Base-by-base conservation (phyloP, 2,329 filamentous ascomycete genomes). In the Mariannaea elegans region DNA sequence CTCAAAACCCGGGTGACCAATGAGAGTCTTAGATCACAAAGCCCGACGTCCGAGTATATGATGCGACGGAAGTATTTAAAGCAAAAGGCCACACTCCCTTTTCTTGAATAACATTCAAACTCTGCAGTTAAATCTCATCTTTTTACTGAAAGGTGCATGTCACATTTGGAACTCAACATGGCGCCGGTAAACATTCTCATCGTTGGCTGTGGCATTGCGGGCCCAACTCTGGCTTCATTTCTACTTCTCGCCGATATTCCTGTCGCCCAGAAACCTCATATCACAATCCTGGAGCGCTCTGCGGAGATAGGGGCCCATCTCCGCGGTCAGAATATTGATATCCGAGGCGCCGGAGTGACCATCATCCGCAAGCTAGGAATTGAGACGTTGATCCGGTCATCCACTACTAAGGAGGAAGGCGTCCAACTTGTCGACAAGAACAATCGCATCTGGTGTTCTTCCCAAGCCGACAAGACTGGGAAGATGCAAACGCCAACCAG, bases 401-500 rank as follows among this genome's bases (percentile, higher is more conserved):
- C 14, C 66, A 79, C 14, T 82, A 88, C 72, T 56, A 72, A 39
- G 8, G 65, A 66, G 27, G 55, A 50, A 6, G 86, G 85, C 4
- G 23, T 84, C 1, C 65, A 76, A 29, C 65, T 85, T 16, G 76
- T 86, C 23, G 77, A 86, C 65, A 27, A 19, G 4, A 12, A 24
- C 21, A 44, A 44, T 16, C 41, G 41, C 9, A 19, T 44, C 13
- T 44, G 41, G 41, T 9, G 19, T 16, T 56, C 61, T 0, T 57
- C 71, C 1, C 79, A 80, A 54, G 71, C 66, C 1, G 51, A 66
- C 2, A 70, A 72, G 39, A 84, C 80, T n/a, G 80, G 79, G 3
- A 72, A 77, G 51, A 78, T 80, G 0, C 81, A 84, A 65, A 73
- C 72, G 8, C 71, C 85, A 23, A 84, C 82, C 0, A 81, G 79